Evolutionary conservation across 176 grass and related monocot species (phyloP).

Genomic region (Aegilops umbellulata): DNA sequence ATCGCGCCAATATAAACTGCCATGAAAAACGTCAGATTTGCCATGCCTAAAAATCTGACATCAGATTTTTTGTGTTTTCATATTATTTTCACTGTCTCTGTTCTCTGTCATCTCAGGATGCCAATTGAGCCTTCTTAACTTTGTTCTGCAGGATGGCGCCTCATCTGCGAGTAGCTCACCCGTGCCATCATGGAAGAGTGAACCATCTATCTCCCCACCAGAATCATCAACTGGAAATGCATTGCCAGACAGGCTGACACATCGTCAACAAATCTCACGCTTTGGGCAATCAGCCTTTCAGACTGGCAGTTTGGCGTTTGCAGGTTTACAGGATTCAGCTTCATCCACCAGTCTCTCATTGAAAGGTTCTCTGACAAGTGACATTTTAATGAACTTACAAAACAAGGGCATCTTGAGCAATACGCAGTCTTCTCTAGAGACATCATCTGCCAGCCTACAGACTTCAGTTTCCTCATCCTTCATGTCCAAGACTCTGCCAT

Average conservation of each 20-base stretch:
- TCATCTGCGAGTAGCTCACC: constrained; percentile 37
- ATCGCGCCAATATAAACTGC: no score
- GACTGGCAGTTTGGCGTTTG: constrained; percentile 41
- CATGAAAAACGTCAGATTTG: no score
- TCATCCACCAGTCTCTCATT: constrained; percentile 37
- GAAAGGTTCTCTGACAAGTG: constrained; percentile 65
- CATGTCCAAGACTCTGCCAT: constrained; percentile 34
- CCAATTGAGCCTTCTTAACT: constrained; percentile 4
- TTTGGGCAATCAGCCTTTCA: constrained; percentile 64
- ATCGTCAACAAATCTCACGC: constrained; percentile 56
- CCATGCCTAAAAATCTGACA: no score
- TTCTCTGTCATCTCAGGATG: neutral
- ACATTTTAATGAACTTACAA: constrained; percentile 62
- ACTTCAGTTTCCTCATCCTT: constrained; percentile 44
- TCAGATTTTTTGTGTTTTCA: no score
- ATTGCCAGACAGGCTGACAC: constrained; percentile 54
- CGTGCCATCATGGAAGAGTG: constrained; percentile 62
- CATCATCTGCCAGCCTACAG: constrained; percentile 43
- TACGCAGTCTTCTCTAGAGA: constrained; percentile 46
- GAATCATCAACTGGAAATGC: constrained; percentile 51
- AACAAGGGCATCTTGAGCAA: constrained; percentile 67
- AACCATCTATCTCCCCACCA: constrained; percentile 43
- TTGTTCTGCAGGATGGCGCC: constrained; percentile 57
- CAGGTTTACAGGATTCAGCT: constrained; percentile 61
- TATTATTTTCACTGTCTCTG: neutral